Base-by-base conservation (phyloP, 805 yeast species). In the Phaffomyces antillensis region DNA sequence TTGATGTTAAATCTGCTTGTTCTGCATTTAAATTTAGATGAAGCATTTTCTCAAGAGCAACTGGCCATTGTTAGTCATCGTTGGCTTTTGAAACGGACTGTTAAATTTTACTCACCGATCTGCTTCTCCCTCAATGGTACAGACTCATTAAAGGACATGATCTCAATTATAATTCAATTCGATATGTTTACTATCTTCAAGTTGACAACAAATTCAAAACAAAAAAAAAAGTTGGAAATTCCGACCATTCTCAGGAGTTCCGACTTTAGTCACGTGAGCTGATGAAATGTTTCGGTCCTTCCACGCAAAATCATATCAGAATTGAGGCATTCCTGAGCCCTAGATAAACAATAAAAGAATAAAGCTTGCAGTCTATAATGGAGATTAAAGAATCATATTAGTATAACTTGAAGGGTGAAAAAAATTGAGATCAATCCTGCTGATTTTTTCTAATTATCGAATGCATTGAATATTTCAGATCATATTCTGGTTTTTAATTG, bases 1-100 rank as follows among this genome's bases (percentile, higher is more conserved):
- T 74, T 34, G 76, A 72, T 9, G 80, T 74, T 45, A 74, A 63
- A 52, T 77, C 81, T 7, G 77, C 63, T 33, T 62, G 58, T 4
- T 74, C 70, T 11, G 76, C 71, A 41, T 77, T 82, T 46, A 78
- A 70, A 67, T 91, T 91, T 59, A 89, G 73, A 60, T 85, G 83
- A 47, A 91, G 80, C 93, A 93, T 85, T 50, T 82, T 84, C 71
- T 86, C 86, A 57, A 91, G 71, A 40, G 76, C 67, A 41, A 66
- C 72, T 56, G 52, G 11, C 2, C 17, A 44, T 47, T 46, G 48
- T 43, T 31, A 32, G 32, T 31, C 8, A 7, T n/a, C 5, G 8
- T 16, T 8, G 12, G 11, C 18, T 6, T 6, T 2, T 31, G 4
- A 20, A 7, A 32, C 8, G 13, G 18, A 28, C 5, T 6, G 7